phyloP scores from a whole-genome alignment of 306 rosid genomes.

The Fragaria nilgerrensis region DNA sequence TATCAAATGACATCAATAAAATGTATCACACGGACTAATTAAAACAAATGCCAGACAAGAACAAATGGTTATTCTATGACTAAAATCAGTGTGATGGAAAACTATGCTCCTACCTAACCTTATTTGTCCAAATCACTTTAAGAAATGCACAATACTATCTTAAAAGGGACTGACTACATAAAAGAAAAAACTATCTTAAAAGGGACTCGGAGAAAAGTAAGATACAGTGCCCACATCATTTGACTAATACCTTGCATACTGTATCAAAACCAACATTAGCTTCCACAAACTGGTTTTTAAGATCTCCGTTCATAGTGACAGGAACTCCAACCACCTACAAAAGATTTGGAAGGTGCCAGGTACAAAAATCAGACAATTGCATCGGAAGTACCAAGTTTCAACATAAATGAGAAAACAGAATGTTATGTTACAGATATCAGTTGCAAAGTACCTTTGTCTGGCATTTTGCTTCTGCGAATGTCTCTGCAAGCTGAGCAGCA shows the following conservation, averaged over 20 bases:
- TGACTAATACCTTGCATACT: slow-evolving; percentile 76
- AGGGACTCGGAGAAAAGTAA: slow-evolving; percentile 2
- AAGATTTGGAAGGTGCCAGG: slow-evolving; percentile 16
- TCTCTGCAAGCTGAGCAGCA: slow-evolving; percentile 99
- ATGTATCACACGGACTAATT: not conserved
- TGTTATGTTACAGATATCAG: not conserved
- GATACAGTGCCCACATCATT: not conserved
- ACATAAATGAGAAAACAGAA: not conserved
- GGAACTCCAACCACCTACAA: slow-evolving; percentile 98
- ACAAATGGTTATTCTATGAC: not conserved
- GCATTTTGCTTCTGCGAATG: slow-evolving; percentile 89
- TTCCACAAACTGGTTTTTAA: slow-evolving; percentile 96
- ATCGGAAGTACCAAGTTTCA: slow-evolving; percentile 2
- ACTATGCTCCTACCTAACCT: not conserved
- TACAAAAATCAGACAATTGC: not conserved
- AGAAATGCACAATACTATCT: not conserved
- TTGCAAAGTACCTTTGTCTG: slow-evolving; percentile 63
- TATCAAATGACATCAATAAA: not conserved
- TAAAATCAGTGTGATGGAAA: not conserved
- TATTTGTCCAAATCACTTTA: not conserved
- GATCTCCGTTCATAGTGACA: slow-evolving; percentile 95
- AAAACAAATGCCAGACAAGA: not conserved
- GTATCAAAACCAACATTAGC: slow-evolving; percentile 96
- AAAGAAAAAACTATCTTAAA: not conserved
- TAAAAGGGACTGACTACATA: not conserved